phyloP scores from a whole-genome alignment of 2,329 filamentous ascomycete species.

The Arthrobotrys pseudoclavata region DNA sequence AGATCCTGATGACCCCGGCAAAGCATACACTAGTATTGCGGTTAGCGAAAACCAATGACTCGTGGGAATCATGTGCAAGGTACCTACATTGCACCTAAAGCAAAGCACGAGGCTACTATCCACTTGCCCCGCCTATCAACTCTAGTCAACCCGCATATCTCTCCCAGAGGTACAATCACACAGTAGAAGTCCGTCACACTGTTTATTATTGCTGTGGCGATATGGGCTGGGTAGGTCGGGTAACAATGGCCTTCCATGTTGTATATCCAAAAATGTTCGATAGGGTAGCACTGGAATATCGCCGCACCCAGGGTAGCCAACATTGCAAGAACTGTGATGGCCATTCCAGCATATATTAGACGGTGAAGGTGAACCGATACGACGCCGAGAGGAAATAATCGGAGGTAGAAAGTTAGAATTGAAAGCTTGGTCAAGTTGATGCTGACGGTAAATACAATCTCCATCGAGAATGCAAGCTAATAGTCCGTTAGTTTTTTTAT shows the following conservation, averaged over 20 bases:
- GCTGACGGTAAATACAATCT: conserved; percentile 44
- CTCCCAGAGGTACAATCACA: conserved; percentile 51
- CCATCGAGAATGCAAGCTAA: conserved; percentile 55
- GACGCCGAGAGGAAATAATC: conserved; percentile 48
- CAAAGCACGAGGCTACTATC: conserved; percentile 41
- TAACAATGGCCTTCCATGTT: conserved; percentile 53
- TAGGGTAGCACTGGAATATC: conserved; percentile 53
- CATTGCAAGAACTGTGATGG: conserved; percentile 37
- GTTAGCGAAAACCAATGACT: not conserved
- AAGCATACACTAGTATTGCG: conserved; percentile 41
- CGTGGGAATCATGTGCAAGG: no score
- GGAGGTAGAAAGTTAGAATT: conserved; percentile 55
- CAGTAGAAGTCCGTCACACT: conserved; percentile 53
- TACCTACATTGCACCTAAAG: conserved; percentile 51
- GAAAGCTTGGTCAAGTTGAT: conserved; percentile 56
- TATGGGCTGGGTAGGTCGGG: conserved; percentile 46
- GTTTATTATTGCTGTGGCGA: conserved; percentile 52
- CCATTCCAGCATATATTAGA: conserved; percentile 47
- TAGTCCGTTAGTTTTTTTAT: conserved; percentile 10
- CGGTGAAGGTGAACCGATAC: conserved; percentile 50
- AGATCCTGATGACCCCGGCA: conserved; percentile 49
- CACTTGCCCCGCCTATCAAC: conserved; percentile 49
- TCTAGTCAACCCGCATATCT: conserved; percentile 45
- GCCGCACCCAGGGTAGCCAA: conserved; percentile 39
- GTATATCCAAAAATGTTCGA: conserved; percentile 56